Conservation (phyloP, 1,284 basidiomycete species). For the Calocybe gambosa region DNA sequence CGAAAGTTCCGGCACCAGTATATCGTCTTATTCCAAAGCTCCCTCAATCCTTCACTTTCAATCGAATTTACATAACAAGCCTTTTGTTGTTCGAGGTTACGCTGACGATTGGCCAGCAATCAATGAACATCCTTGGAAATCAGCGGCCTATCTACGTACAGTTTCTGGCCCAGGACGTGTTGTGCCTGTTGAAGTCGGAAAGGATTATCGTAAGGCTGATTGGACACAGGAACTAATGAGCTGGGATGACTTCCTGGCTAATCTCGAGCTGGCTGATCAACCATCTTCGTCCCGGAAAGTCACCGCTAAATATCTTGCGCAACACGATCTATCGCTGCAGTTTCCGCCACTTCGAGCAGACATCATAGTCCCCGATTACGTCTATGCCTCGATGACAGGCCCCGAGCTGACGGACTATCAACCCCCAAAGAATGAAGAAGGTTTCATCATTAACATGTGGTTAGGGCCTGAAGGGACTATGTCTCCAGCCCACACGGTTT, state of each 20-base stretch:
- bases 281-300: conserved; percentile 14
- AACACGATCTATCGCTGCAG: conserved; percentile 82
- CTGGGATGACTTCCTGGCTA: conserved; percentile 72
- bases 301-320: conserved; percentile 78
- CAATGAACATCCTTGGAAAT: conserved; percentile 63
- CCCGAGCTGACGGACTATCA: conserved; percentile 49
- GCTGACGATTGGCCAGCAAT: conserved; percentile 68
- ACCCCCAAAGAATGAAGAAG: conserved; percentile 65
- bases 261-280: conserved; percentile 41
- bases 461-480: conserved; percentile 73
- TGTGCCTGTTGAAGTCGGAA: conserved; percentile 88
- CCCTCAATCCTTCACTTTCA: conserved; percentile 58
- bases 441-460: conserved; percentile 82
- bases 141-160: conserved; percentile 57
- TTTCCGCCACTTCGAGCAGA: conserved; percentile 77
- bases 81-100: conserved; percentile 71
- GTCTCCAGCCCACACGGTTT: conserved; percentile 89
- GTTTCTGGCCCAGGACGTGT: conserved; percentile 73
- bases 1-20: conserved; percentile 19
- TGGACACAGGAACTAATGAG: conserved; percentile 82
- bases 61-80: conserved; percentile 33
- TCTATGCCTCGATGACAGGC: conserved; percentile 61
- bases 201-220: conserved; percentile 72
- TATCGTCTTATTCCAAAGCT: conserved; percentile 35
- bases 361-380: conserved; percentile 81